Evolutionary conservation across 1,284 basidiomycete species (phyloP).

Genomic region (Fomitopsis betulina): DNA sequence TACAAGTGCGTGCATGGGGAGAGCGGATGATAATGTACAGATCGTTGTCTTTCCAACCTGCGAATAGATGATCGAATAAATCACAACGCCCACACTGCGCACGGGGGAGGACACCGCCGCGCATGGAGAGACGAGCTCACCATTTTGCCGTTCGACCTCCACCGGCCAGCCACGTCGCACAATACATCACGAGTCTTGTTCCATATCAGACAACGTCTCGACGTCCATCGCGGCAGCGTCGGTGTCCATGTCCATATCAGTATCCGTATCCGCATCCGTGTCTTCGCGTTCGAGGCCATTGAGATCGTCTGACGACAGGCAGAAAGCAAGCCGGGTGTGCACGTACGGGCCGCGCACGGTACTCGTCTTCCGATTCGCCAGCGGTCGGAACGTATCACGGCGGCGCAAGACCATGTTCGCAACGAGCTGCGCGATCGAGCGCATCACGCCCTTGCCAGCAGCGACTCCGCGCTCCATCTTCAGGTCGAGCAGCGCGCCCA

Average conservation of each 20-base stretch:
- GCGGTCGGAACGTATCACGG: slow-evolving; percentile 33
- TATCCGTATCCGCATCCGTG: slow-evolving; percentile 1
- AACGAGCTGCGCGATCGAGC: slow-evolving; percentile 44
- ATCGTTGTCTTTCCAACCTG: slow-evolving; percentile 12
- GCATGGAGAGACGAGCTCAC: slow-evolving; percentile 5
- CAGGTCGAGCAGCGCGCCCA: slow-evolving; percentile 44
- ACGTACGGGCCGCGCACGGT: slow-evolving; percentile 13
- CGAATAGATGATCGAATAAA: slow-evolving; percentile 6
- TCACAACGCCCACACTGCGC: slow-evolving; percentile 2
- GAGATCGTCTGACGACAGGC: slow-evolving; percentile 17
- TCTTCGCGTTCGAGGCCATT: slow-evolving; percentile 3
- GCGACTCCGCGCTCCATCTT: slow-evolving; percentile 32
- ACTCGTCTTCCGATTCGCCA: slow-evolving; percentile 30
- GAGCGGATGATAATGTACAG: slow-evolving; percentile 11
- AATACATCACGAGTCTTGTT: not conserved
- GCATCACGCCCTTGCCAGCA: slow-evolving; percentile 26
- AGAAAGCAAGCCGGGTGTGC: slow-evolving; percentile 24
- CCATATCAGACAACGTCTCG: slow-evolving; percentile 6
- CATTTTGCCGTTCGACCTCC: slow-evolving; percentile 5
- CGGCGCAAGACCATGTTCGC: slow-evolving; percentile 54
- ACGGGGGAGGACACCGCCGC: not conserved
- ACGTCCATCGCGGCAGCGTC: slow-evolving; percentile 5
- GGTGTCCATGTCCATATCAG: slow-evolving; percentile 2
- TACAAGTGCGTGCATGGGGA: slow-evolving; percentile 16
- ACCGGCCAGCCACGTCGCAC: not conserved